Base-by-base conservation (phyloP, 2,329 filamentous ascomycete genomes). In the Achaetomium macrosporum region DNA sequence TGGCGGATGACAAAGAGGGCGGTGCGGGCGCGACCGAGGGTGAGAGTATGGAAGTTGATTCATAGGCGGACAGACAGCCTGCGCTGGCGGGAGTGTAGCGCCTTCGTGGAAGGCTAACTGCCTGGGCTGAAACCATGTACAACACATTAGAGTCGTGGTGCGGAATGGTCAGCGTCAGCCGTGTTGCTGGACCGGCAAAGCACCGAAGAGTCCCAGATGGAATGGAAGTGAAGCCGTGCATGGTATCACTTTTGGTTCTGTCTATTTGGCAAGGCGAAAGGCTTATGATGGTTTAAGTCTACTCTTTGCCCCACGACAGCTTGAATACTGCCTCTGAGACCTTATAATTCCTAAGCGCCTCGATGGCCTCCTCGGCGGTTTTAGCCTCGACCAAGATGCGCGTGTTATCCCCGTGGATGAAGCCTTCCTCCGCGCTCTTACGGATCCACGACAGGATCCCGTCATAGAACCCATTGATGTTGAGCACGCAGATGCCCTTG, bases 381-480 rank as follows among this genome's bases (percentile, higher is more conserved):
- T 76, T 78, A 6, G 88, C 90, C 66, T 92, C 88, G 1, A 87
- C 83, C 61, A 97, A 71, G 59, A 99, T 97, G 11, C 78, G 75
- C 45, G 78, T 81, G 69, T 91, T 92, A 17, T 74, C 80, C 33
- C 75, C 70, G 49, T 78, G 78, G 45, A 99, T 83, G 65, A 96
- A 97, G 1, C 88, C 88, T 56, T 85, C 79, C 50, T 79, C 73
- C 5, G 93, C 85, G 9, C 87, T 84, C 59, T 82, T 87, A 65
- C 79, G 76, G 55, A 96, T 82, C 92, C 91, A 96, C 47, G 79
- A 71, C 54, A 96, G 69, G 57, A 99, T 73, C 0, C 90, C 90
- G 68, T 95, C 87, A 81, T 91, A 99, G 71, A 95, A 97, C 0
- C 90, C 90, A 50, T 91, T 84, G 25, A 96, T 78, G 68, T 97